A percentile compares a stretch with the other conserved stretches of the same genome.
Conservation (phyloP, 306 rosid species). For the Acacia acuminata region DNA sequence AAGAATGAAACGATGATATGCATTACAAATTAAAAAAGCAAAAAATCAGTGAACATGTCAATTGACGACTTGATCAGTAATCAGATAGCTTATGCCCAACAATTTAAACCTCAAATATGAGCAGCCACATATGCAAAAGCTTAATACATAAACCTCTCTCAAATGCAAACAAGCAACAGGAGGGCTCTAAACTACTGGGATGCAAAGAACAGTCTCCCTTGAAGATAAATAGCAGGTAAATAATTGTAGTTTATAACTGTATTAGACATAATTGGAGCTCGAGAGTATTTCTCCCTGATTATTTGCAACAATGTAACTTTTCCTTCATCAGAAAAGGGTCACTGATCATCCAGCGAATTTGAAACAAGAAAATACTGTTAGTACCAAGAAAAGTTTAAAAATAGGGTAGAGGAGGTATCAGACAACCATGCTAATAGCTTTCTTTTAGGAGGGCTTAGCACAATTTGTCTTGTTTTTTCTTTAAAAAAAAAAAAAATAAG, state of each 20-base stretch:
- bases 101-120: slow-evolving; percentile 4
- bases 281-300: not conserved
- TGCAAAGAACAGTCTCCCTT: not conserved
- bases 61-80: slow-evolving; percentile 5
- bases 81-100: not conserved
- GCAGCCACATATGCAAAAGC: not conserved
- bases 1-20: not conserved
- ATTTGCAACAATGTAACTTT: not conserved
- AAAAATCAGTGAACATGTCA: not conserved
- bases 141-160: not conserved
- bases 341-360: not conserved
- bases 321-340: not conserved
- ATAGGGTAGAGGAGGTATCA: not conserved
- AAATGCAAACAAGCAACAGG: not conserved
- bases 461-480: not conserved
- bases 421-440: not conserved
- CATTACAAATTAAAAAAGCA: slow-evolving; percentile 4
- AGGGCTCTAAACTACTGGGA: not conserved
- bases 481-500: too few species aligned
- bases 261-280: not conserved
- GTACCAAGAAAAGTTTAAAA: not conserved
- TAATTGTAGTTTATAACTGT: not conserved
- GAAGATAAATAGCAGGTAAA: not conserved
- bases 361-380: not conserved
- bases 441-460: not conserved